A percentile compares a stretch with the other conserved stretches of the same genome.
Conservation (phyloP, 305 asterid genomes). For the Solanum chacoense region DNA sequence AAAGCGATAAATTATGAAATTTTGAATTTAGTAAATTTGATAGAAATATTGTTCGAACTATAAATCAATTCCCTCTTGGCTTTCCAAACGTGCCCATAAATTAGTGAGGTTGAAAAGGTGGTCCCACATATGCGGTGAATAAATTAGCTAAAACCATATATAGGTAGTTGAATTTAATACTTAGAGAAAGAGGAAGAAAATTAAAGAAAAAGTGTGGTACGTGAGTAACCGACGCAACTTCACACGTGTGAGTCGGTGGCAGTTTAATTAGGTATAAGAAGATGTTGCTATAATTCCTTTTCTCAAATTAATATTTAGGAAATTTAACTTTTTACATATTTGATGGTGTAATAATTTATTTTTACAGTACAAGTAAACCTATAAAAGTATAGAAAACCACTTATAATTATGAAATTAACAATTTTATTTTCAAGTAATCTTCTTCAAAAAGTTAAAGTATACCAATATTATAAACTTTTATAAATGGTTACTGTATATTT, state of each 20-base stretch:
- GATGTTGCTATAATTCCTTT: neutral
- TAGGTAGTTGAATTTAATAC: neutral
- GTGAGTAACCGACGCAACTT: slow-evolving; percentile 20
- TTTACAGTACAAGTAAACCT: too few species aligned
- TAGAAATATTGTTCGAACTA: too few species aligned
- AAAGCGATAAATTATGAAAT: neutral
- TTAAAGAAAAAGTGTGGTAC: neutral
- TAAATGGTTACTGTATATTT: neutral
- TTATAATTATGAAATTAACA: neutral
- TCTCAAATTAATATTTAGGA: neutral
- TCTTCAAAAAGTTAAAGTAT: neutral
- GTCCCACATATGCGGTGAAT: slow-evolving; percentile 1
- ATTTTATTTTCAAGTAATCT: neutral
- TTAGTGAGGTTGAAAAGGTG: neutral
- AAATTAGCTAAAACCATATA: neutral
- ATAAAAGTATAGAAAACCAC: neutral
- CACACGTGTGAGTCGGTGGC: slow-evolving; percentile 7
- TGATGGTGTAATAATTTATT: neutral
- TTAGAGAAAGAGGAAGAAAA: neutral
- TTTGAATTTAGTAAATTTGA: too few species aligned
- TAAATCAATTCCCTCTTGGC: neutral
- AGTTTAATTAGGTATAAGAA: slow-evolving; percentile 1
- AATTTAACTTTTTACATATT: too few species aligned
- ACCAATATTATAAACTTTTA: neutral
- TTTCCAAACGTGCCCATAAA: neutral